Evolutionary conservation across 2,329 filamentous ascomycete species (phyloP), one percentile per base, ranked within the genome.

Genomic region (Orbilia brochopaga): DNA sequence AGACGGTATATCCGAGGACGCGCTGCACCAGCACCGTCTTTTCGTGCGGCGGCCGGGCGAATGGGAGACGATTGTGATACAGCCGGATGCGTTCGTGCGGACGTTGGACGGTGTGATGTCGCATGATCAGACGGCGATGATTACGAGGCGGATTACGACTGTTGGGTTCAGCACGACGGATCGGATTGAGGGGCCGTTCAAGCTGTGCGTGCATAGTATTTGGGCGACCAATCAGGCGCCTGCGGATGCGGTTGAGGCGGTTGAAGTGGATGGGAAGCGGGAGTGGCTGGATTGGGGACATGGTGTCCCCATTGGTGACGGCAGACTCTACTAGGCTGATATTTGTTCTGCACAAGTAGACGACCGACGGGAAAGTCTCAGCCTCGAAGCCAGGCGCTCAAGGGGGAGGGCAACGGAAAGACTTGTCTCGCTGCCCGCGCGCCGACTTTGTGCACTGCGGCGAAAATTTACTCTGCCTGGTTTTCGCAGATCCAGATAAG

Each of bases 31-130:
- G 79, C 94, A 99, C 80, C 84, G 94, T 55, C 81, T 99, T 2
- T 96, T 91, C 76, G 85, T 89, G 4, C 40, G 66, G 19, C 88
- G 88, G 77, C 88, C 90, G 0, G 92, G 92, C 0, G 85, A 92
- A 77, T 99, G 94, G 94, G 93, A 99, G 83, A 97, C 94, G 1
- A 85, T 76, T 35, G 72, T 95, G 52, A 89, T 99, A 74, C 90
- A 89, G 73, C 94, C 92, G 85, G 89, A 88, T 76, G 91, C 96
- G 75, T 97, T 99, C 80, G 93, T 99, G 69, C 85, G 94, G 74
- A 99, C 94, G 13, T 97, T 97, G 78, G 87, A 95, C 77, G 94
- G 94, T 5, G 87, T 90, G 76, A 91, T 96, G 1, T 88, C 97
- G 3, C 92, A 97, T 81, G 94, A 94, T 32, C 93, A 97, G 82